Evolutionary conservation across 345 rosid species (phyloP), one percentile per base, ranked within the genome.

Genomic region (Lagerstroemia speciosa): DNA sequence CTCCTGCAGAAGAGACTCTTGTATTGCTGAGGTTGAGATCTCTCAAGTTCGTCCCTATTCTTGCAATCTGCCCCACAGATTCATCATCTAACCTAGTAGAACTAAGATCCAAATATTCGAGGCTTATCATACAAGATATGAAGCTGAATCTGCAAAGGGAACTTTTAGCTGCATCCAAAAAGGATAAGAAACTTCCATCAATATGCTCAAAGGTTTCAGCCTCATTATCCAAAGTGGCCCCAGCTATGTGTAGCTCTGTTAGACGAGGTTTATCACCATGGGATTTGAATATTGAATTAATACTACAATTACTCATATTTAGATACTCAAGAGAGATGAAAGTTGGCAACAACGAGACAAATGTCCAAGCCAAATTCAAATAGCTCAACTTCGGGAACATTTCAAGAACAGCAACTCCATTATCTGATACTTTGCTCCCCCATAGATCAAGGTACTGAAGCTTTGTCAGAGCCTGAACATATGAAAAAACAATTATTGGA

Each of bases 361-460:
- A 46, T 31, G 96, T 91, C 99, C 95, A 89, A 0, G 89, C 96
- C 71, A 91, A 82, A 84, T 77, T 84, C 65, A 93, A 90, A 83
- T 81, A 85, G 75, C 78, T 84, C 81, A 93, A 73, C 73, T 81
- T 81, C 65, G 86, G 80, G 62, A 93, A 89, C 38, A 63, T 70
- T 67, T 52, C 75, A 70, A 93, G 87, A 76, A 71, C 33, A 34
- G 69, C 27, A 66, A 76, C 90, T 48, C 96, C 96, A 58, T 75
- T 65, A 67, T 89, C 80, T 27, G 99, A 71, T 77, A 91, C 72
- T 70, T 81, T 78, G 77, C 96, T 94, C 33, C 96, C 97, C 95
- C 97, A 91, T 22, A 94, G 86, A 73, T 94, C 96, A 71, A 94
- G 91, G 75, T 88, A 77, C 72, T 88, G 83, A n/a, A 48, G 90